Conservation (phyloP, 306 rosid genomes). For the Vicia villosa region DNA sequence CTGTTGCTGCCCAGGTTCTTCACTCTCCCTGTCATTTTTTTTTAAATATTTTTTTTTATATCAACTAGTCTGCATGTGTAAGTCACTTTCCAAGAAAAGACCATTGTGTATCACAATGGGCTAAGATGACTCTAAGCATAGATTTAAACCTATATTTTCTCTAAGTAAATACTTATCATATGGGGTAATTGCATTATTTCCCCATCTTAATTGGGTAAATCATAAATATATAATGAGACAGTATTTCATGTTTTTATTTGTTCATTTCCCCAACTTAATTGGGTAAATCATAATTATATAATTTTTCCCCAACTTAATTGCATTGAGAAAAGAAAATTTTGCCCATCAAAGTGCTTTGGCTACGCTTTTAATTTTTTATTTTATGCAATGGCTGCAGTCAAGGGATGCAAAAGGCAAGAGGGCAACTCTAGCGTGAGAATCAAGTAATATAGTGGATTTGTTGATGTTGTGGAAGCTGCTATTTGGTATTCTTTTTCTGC, state of each 20-base stretch:
- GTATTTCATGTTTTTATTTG: conserved; percentile 4
- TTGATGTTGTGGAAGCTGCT: conserved; percentile 26
- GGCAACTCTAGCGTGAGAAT: conserved; percentile 80
- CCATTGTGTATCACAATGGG: too few relatives aligned
- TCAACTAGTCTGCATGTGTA: too few relatives aligned
- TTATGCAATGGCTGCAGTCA: conserved; percentile 63
- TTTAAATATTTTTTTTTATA: too few relatives aligned
- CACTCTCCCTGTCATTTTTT: conserved; percentile 21
- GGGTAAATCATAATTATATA: too few relatives aligned
- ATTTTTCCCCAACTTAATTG: too few relatives aligned
- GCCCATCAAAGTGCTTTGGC: not conserved
- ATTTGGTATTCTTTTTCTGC: conserved; percentile 20
- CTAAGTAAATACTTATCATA: too few relatives aligned
- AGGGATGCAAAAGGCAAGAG: conserved; percentile 93
- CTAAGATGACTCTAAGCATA: too few relatives aligned
- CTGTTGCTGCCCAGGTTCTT: conserved; percentile 79
- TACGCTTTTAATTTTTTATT: conserved; percentile 13
- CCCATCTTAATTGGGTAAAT: conserved; percentile 14
- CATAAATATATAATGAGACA: conserved; percentile 1
- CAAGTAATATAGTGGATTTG: conserved; percentile 22
- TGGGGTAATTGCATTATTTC: conserved; percentile 25
- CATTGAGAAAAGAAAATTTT: not conserved
- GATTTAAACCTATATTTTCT: too few relatives aligned
- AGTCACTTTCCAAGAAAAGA: too few relatives aligned
- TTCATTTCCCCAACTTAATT: too few relatives aligned